Conservation (phyloP, 352 stramenopile species). For the Globisporangium ultimum region DNA sequence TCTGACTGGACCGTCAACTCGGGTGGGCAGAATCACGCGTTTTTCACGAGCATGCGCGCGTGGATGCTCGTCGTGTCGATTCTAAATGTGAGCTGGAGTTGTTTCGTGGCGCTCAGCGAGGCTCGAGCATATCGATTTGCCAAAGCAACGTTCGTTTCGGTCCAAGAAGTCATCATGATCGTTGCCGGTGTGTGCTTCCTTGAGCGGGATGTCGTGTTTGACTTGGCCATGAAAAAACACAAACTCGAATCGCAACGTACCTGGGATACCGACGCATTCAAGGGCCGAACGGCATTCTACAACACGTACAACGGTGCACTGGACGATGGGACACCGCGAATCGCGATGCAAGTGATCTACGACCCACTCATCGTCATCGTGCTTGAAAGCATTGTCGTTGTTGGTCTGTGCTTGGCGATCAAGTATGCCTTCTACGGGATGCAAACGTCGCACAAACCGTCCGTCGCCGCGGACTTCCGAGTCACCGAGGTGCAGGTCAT, state of each 20-base stretch:
- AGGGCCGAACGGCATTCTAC: constrained; percentile 21
- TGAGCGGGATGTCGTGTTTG: constrained; percentile 24
- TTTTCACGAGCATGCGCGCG: constrained; percentile 32
- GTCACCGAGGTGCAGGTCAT: constrained; percentile 9
- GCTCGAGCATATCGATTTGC: constrained; percentile 35
- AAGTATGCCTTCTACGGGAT: constrained; percentile 6
- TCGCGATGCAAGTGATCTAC: constrained; percentile 27
- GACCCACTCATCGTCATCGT: constrained; percentile 31
- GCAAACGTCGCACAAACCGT: background rate
- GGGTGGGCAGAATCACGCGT: constrained; percentile 17
- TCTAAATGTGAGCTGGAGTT: constrained; percentile 34
- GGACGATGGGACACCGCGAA: constrained; percentile 24
- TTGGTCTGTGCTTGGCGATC: background rate
- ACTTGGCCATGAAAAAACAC: constrained; percentile 27
- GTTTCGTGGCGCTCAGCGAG: constrained; percentile 28
- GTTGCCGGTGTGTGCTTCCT: constrained; percentile 21
- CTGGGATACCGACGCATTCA: constrained; percentile 32
- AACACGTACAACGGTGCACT: constrained; percentile 57
- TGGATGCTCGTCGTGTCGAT: constrained; percentile 50
- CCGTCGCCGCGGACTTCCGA: constrained; percentile 1
- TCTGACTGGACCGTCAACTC: constrained; percentile 33
- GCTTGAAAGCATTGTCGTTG: constrained; percentile 18
- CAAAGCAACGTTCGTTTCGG: constrained; percentile 35
- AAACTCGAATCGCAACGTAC: constrained; percentile 33
- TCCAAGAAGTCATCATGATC: constrained; percentile 32